Evolutionary conservation across 371 early-diverging fungal species (phyloP), one percentile per base, ranked within the genome.

Genomic region (Mucor saturninus): DNA sequence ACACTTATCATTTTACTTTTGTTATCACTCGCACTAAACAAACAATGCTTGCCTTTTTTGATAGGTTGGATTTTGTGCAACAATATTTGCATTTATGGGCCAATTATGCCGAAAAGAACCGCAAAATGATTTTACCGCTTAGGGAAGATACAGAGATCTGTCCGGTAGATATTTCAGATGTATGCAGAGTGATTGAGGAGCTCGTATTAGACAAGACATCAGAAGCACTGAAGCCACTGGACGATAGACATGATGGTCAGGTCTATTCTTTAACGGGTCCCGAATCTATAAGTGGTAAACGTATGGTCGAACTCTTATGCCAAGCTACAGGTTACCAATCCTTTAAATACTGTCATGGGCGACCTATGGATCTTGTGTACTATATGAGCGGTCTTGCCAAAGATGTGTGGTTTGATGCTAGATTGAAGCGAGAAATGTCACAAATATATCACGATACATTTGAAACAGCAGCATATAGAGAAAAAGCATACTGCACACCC

Each of bases 41-140:
- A 48, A 48, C n/a, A 48, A 48, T 28, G 21, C 28, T 48, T 48
- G 4, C 28, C 9, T 26, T 28, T 26, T 26, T 48, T 21, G 21
- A 5, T 49, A 80, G 81, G 67, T 71, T 77, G 29, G 81, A 81
- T 42, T 81, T 74, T 68, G 56, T 81, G 14, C 70, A 78, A 43
- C 74, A 74, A 54, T 67, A 71, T 51, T 71, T 74, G 21, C 74
- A 74, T 59, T 55, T 74, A n/a, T 71, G 71, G 74, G 61, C 74
- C 5, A 62, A 29, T 40, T 59, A 67, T 62, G 62, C 67, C n/a
- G 74, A 74, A 54, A 64, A 64, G 39, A 31, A 70, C 30, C 61
- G 65, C 4, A 48, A 52, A 49, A 31, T 74, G 10, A 9, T 71
- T 13, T 35, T 74, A 45, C 71, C 71, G 14, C n/a, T 74, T 13